These are phyloP conservation scores for Kalmanozyma brasiliensis DNA, from an alignment of 1,284 basidiomycete genomes.

Conservation along the genomic window DNA sequence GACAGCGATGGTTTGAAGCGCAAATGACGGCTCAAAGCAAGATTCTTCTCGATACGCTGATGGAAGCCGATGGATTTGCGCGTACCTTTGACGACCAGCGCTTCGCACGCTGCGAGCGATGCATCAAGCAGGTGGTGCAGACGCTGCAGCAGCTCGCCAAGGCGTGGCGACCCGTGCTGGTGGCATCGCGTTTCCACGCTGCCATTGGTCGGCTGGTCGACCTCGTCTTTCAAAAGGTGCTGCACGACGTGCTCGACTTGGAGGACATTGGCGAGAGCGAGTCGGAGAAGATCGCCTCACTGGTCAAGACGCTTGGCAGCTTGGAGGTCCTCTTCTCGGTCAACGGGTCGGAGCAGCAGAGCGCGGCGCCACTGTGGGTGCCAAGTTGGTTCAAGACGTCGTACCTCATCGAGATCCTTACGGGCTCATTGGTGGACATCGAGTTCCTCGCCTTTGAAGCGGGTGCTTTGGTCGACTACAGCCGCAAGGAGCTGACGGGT, in stretches of 20 bases:
- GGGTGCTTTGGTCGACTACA: slow-evolving; percentile 90
- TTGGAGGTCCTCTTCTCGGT: slow-evolving; percentile 84
- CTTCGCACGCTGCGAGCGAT: slow-evolving; percentile 80
- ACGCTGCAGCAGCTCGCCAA: slow-evolving; percentile 76
- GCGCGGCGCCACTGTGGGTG: slow-evolving; percentile 57
- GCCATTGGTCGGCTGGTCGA: slow-evolving; percentile 80
- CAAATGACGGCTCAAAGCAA: slow-evolving; percentile 69
- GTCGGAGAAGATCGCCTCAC: slow-evolving; percentile 81
- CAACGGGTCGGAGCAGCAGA: slow-evolving; percentile 47
- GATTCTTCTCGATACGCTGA: slow-evolving; percentile 72
- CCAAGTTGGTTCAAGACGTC: slow-evolving; percentile 66
- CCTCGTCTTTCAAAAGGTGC: slow-evolving; percentile 76
- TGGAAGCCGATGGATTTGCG: slow-evolving; percentile 77
- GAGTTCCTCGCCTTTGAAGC: slow-evolving; percentile 87
- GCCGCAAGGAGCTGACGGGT: slow-evolving; percentile 81
- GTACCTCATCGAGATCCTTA: slow-evolving; percentile 64
- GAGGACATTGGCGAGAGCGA: slow-evolving; percentile 91
- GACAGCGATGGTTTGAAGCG: slow-evolving; percentile 51
- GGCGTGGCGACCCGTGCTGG: slow-evolving; percentile 76
- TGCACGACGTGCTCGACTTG: slow-evolving; percentile 80
- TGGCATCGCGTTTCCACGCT: slow-evolving; percentile 55
- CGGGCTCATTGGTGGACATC: slow-evolving; percentile 74
- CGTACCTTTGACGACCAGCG: slow-evolving; percentile 79
- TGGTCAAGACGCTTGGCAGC: slow-evolving; percentile 79
- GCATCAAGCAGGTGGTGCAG: slow-evolving; percentile 76